These are phyloP conservation scores for Alectoria sarmentosa DNA, from an alignment of 495 filamentous ascomycete genomes.

Conservation along the genomic window DNA sequence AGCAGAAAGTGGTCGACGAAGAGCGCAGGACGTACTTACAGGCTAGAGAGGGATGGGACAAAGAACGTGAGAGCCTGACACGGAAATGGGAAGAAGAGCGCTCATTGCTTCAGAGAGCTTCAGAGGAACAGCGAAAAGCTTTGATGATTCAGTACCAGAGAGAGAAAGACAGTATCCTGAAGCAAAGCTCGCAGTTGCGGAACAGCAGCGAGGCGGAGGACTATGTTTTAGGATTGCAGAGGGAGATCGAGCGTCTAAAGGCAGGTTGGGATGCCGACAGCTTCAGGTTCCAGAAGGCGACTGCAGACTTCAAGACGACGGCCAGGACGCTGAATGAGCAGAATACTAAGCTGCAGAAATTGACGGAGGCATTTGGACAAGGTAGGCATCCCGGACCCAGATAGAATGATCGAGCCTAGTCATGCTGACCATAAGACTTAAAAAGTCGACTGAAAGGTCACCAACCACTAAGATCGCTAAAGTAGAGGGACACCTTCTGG, in stretches of 20 bases:
- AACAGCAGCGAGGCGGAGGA: conserved; percentile 36
- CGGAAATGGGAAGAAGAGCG: conserved; percentile 21
- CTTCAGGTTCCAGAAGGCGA: conserved; percentile 40
- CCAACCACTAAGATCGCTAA: not conserved
- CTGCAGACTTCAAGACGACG: conserved; percentile 45
- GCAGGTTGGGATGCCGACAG: conserved; percentile 44
- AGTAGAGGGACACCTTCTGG: not conserved
- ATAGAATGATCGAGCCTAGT: conserved; percentile 54
- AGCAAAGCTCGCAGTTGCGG: conserved; percentile 29
- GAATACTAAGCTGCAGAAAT: conserved; percentile 50
- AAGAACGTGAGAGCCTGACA: conserved; percentile 19
- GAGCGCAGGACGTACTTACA: conserved; percentile 15
- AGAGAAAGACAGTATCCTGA: conserved; percentile 26
- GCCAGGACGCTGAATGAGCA: conserved; percentile 48
- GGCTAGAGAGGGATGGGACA: conserved; percentile 22
- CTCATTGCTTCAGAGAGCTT: conserved; percentile 23
- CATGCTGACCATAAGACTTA: conserved; percentile 1
- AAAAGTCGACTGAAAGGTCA: not conserved
- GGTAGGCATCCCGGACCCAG: conserved; percentile 54
- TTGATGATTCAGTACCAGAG: conserved; percentile 23
- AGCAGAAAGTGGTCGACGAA: conserved; percentile 24
- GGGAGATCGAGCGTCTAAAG: conserved; percentile 43
- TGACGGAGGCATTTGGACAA: conserved; percentile 51
- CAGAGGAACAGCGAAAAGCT: conserved; percentile 27
- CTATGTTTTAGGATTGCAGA: conserved; percentile 35